Base-by-base conservation (phyloP, 768 basidiomycete species). In the Hericium coralloides region DNA sequence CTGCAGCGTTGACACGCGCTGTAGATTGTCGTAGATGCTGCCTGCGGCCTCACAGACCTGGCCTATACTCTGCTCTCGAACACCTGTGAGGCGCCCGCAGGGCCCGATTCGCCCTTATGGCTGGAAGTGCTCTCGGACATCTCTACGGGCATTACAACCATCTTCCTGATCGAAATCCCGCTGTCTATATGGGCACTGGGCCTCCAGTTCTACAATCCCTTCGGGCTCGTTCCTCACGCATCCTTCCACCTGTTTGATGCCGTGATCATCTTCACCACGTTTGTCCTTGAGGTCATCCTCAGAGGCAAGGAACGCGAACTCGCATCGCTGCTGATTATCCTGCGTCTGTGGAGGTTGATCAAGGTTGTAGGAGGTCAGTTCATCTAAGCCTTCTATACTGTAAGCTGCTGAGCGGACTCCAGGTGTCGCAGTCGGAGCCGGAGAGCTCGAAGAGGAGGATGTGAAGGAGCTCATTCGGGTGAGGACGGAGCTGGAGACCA, bases 81-180 rank as follows among this genome's bases (percentile, higher is more conserved):
- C 17, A 65, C 65, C 15, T 89, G 88, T 64, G 67, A 68, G 9
- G 71, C 75, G 3, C 58, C 68, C 6, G 71, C 70, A 61, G 70
- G 60, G 53, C 70, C 75, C 25, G 78, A 79, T 14, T 64, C 66
- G 17, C 85, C 85, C 1, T 39, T 64, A 20, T 90, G 85, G 86
- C 77, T 92, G 12, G 77, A 81, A 59, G 68, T 83, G 31, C 70
- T 89, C 37, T 70, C 83, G 7, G 73, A 79, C 55, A 69, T 86
- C 53, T 91, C 89, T 4, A 76, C 88, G 41, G 66, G 53, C 49
- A 91, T 92, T 52, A 89, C 84, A 56, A 77, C 79, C 4, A 65
- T 88, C 66, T 92, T 92, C 78, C 67, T 92, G 36, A 25, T 84
- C 59, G 91, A 92, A 81, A 87, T 92, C 53, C 86, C 89, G 2